Evolutionary conservation across 2,329 filamentous ascomycete species (phyloP), one percentile per base, ranked within the genome.

Genomic region (Ceratocystis ficicola): DNA sequence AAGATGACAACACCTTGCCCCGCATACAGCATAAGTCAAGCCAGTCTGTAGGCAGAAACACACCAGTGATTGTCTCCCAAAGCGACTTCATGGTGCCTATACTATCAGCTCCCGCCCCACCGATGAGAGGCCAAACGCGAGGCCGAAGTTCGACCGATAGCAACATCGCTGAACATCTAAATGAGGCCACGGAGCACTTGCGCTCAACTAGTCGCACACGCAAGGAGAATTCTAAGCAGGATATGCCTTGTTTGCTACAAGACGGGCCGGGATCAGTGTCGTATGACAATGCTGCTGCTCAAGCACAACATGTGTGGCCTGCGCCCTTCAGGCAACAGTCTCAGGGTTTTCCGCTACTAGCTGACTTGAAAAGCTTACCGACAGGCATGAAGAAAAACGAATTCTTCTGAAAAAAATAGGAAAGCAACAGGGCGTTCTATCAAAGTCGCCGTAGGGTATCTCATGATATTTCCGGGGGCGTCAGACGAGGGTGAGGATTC

Each of bases 181-280:
- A 78, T 67, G 82, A 83, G 60, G 82, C 81, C 0, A 83, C 83
- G 0, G 83, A 86, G 70, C 79, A 82, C 61, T 79, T 86, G 71
- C 80, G 83, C 22, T 85, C 83, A 3, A 83, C 77, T 1, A 85
- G 83, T 72, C 81, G 83, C 17, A 79, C 78, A 63, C 78, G 79
- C 55, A 81, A 81, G 69, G 78, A 77, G 68, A 67, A 64, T 25
- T 76, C 75, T 70, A 65, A 69, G 8, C 28, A 30, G 4, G 64
- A 36, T 1, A 61, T 60, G 22, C 60, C 48, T 17, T 77, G 74
- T 1, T 76, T 77, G 0, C 75, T 75, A 0, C 76, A 76, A 65
- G 76, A 78, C 1, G 71, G 70, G 0, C 71, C 70, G 67, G 73
- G 15, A 0, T 17, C 20, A 1, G 74, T 74, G 22, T 77, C 75